These are phyloP conservation scores for Ceriops zippeliana DNA, from an alignment of 345 rosid species.

Conservation along the genomic window DNA sequence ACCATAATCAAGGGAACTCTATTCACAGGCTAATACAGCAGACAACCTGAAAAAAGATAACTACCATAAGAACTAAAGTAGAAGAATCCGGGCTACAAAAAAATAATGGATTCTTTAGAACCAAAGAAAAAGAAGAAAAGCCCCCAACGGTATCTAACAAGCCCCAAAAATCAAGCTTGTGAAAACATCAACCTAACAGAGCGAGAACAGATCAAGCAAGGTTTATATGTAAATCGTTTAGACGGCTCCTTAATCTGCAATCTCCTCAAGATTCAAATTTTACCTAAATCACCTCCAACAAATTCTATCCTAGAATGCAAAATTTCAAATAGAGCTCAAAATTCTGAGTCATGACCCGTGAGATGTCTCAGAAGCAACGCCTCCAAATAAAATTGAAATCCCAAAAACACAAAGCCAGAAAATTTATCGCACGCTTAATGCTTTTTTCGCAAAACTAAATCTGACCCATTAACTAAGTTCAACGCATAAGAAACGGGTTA, in stretches of 20 bases:
- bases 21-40: too few species aligned
- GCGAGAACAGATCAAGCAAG: background rate
- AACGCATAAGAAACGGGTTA: conserved; percentile 22
- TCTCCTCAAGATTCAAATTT: background rate
- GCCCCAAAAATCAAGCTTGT: background rate
- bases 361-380: background rate
- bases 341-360: background rate
- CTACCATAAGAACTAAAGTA: too few species aligned
- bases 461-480: conserved; percentile 23
- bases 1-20: too few species aligned
- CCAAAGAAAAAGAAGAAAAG: background rate
- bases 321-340: background rate
- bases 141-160: background rate
- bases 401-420: background rate
- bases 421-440: background rate
- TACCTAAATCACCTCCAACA: background rate
- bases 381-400: background rate
- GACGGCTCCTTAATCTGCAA: background rate
- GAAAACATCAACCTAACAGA: background rate
- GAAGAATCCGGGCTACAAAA: background rate
- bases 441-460: conserved; percentile 17
- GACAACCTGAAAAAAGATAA: too few species aligned
- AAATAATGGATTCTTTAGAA: background rate
- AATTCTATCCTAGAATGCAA: background rate
- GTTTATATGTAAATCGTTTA: background rate